Conservation (phyloP, 805 yeast species). For the Tetrapisispora arboricola region DNA sequence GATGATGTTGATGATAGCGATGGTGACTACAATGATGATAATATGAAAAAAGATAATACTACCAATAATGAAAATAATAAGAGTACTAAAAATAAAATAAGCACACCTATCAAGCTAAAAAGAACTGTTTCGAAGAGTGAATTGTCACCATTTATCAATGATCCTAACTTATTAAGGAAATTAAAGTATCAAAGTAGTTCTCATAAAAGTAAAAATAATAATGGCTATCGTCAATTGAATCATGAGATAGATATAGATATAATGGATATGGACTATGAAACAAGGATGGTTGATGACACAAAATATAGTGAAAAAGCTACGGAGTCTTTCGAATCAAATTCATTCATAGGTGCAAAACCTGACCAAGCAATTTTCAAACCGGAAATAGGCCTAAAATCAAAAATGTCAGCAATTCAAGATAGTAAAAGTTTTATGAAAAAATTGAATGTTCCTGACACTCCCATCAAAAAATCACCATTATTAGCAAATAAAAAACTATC, state of each 20-base stretch:
- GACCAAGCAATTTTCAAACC: slow-evolving; percentile 22
- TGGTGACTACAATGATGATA: no score
- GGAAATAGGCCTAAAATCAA: slow-evolving; percentile 13
- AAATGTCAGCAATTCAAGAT: slow-evolving; percentile 6
- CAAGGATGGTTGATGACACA: not conserved
- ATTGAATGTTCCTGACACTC: slow-evolving; percentile 23
- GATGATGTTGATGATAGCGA: no score
- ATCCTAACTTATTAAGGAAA: slow-evolving; percentile 5
- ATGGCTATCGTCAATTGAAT: slow-evolving; percentile 2
- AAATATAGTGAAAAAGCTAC: slow-evolving; percentile 2
- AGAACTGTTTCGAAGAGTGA: slow-evolving; percentile 23
- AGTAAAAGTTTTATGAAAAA: slow-evolving; percentile 11
- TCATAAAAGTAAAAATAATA: slow-evolving; percentile 10
- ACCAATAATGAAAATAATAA: not conserved
- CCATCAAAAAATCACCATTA: slow-evolving; percentile 25
- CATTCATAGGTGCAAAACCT: slow-evolving; percentile 17
- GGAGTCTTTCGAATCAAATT: not conserved
- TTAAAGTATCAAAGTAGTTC: slow-evolving; percentile 12
- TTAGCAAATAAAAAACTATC: slow-evolving; percentile 7
- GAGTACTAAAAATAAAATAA: not conserved
- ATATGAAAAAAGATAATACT: no score
- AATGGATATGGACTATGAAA: not conserved
- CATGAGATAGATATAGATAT: slow-evolving; percentile 3
- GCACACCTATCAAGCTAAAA: slow-evolving; percentile 9
- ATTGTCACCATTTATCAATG: slow-evolving; percentile 25